These are phyloP conservation scores for Avena eriantha DNA, from an alignment of 176 grass and related monocot genomes.

Conservation along the genomic window DNA sequence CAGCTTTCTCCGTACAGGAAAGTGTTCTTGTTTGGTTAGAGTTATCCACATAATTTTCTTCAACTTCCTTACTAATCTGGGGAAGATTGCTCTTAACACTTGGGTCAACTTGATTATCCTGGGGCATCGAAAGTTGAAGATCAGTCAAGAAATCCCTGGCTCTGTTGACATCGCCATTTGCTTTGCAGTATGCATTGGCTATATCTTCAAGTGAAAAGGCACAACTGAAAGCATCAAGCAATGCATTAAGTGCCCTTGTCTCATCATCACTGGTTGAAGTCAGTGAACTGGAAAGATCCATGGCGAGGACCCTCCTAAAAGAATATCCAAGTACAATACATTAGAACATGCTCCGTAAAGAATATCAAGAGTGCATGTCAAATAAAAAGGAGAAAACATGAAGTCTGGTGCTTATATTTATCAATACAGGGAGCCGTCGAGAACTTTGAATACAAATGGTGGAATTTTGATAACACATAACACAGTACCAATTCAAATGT, in stretches of 20 bases:
- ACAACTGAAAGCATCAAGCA: conserved; percentile 78
- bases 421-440: conserved; percentile 11
- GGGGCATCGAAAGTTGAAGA: conserved; percentile 54
- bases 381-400: conserved; percentile 22
- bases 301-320: conserved; percentile 32
- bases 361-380: conserved; percentile 28
- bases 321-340: conserved; percentile 23
- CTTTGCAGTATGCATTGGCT: conserved; percentile 74
- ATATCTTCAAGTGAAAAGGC: conserved; percentile 83
- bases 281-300: conserved; percentile 49
- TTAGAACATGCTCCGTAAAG: conserved; percentile 34
- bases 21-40: conserved; percentile 32
- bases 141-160: conserved; percentile 75
- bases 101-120: conserved; percentile 47
- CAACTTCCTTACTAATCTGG: conserved; percentile 35
- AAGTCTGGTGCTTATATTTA: background rate
- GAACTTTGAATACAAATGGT: conserved; percentile 30
- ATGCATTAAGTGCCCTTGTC: conserved; percentile 58
- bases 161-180: conserved; percentile 69
- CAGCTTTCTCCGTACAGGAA: conserved; percentile 41
- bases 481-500: background rate
- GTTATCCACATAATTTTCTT: conserved; percentile 34
- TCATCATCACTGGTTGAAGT: conserved; percentile 61
- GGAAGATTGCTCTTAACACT: conserved; percentile 39
- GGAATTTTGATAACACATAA: background rate